Conservation (phyloP, 176 grass and related monocot species). For the Phragmites australis region DNA sequence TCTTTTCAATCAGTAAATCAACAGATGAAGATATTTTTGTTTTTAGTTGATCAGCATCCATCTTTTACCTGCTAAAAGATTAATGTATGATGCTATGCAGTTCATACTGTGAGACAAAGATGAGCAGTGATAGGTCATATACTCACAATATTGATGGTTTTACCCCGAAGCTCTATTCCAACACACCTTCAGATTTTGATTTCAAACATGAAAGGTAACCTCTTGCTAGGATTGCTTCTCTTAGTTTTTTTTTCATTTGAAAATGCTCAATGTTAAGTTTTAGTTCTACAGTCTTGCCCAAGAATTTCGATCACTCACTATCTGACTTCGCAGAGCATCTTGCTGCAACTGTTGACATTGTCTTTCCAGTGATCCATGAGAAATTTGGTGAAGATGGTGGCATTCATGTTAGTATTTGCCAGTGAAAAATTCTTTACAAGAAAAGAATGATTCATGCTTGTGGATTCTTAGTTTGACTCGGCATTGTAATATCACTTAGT, state of each 20-base stretch:
- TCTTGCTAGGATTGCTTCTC: not conserved
- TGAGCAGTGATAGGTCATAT: too few relatives aligned
- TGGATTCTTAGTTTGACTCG: not conserved
- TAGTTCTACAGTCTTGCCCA: slow-evolving; percentile 66
- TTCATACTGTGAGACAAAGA: too few relatives aligned
- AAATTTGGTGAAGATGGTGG: slow-evolving; percentile 93
- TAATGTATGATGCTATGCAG: too few relatives aligned
- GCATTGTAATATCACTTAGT: not conserved
- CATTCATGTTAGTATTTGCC: slow-evolving; percentile 59
- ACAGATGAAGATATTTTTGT: too few relatives aligned
- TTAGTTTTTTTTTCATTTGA: not conserved
- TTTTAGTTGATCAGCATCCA: too few relatives aligned
- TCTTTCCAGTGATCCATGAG: slow-evolving; percentile 84
- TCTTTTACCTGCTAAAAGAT: too few relatives aligned
- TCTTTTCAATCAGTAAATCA: too few relatives aligned
- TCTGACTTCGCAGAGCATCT: slow-evolving; percentile 69
- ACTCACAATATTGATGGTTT: not conserved
- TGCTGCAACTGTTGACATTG: slow-evolving; percentile 65
- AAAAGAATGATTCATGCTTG: not conserved
- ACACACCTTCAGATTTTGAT: slow-evolving; percentile 90
- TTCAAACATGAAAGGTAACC: slow-evolving; percentile 85
- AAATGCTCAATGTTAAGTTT: not conserved
- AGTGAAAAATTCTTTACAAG: not conserved
- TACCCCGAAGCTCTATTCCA: slow-evolving; percentile 66
- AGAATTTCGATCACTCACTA: slow-evolving; percentile 55